Percentiles rank a stretch among this genome's conserved stretches.
phyloP scores from a whole-genome alignment of 2,329 filamentous ascomycete species.

The Fusarium cicatricum region DNA sequence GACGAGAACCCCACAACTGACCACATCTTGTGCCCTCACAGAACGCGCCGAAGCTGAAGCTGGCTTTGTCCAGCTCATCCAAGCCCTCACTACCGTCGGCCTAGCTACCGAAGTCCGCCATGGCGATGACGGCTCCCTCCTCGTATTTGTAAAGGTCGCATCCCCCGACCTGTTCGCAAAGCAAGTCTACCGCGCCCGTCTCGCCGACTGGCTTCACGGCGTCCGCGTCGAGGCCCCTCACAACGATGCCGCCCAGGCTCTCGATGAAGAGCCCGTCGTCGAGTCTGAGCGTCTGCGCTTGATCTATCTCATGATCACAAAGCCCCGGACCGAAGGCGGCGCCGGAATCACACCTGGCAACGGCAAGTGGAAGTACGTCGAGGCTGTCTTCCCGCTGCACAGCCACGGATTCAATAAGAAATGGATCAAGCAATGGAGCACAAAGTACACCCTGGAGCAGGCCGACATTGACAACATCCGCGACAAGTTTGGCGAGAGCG shows the following conservation, averaged over 20 bases:
- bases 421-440: constrained; percentile 79
- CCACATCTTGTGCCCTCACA: constrained; percentile 45
- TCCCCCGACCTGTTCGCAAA: constrained; percentile 77
- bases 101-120: constrained; percentile 87
- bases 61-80: constrained; percentile 79
- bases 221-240: constrained; percentile 80
- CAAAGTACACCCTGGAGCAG: constrained; percentile 72
- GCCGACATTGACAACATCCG: constrained; percentile 77
- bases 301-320: constrained; percentile 85
- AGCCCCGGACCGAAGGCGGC: constrained; percentile 76
- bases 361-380: constrained; percentile 76
- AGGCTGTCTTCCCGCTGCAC: constrained; percentile 81
- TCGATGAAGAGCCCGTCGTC: constrained; percentile 78
- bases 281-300: constrained; percentile 89
- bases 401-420: constrained; percentile 77
- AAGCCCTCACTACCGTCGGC: constrained; percentile 79
- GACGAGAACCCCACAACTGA: background rate
- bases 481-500: constrained; percentile 80
- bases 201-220: constrained; percentile 94
- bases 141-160: constrained; percentile 84
- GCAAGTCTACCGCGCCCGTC: constrained; percentile 85
- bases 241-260: constrained; percentile 72
- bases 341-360: constrained; percentile 76
- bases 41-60: constrained; percentile 75
- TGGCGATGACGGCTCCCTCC: constrained; percentile 76